Conservation (phyloP, 2,329 filamentous ascomycete species). For the Thielaviopsis populi region DNA sequence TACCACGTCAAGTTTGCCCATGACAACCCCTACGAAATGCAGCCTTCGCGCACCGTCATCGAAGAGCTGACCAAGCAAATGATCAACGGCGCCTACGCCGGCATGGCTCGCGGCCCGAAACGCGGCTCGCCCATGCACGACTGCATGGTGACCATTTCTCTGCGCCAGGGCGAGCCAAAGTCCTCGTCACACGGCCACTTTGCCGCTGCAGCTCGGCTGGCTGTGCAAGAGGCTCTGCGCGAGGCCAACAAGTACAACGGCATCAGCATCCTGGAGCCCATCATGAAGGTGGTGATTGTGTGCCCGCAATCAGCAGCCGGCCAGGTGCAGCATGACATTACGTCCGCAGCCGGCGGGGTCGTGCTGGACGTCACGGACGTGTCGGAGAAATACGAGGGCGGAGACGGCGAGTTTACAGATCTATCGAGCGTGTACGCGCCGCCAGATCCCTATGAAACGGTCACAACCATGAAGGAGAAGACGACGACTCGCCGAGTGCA, state of each 20-base stretch:
- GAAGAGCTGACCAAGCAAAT: conserved; percentile 45
- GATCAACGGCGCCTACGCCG: conserved; percentile 67
- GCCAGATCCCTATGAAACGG: conserved; percentile 60
- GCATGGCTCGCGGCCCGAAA: conserved; percentile 69
- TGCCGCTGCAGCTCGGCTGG: conserved; percentile 44
- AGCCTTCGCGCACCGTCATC: conserved; percentile 10
- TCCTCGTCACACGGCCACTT: conserved; percentile 55
- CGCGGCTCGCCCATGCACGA: conserved; percentile 68
- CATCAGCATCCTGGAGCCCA: conserved; percentile 70
- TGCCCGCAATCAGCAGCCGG: conserved; percentile 73
- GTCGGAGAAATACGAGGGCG: conserved; percentile 21
- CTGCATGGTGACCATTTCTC: conserved; percentile 52
- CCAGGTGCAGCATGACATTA: conserved; percentile 68
- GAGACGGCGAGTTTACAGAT: conserved; percentile 40
- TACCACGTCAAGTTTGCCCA: conserved; percentile 29
- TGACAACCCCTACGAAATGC: conserved; percentile 5
- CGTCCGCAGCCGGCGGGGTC: conserved; percentile 54
- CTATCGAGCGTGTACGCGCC: conserved; percentile 68
- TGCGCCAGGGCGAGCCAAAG: conserved; percentile 39
- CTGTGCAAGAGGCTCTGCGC: conserved; percentile 54
- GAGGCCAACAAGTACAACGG: conserved; percentile 36
- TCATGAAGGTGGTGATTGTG: conserved; percentile 79
- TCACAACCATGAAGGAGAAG: conserved; percentile 41
- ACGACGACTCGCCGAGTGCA: conserved; percentile 37
- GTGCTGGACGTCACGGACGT: conserved; percentile 54